Evolutionary conservation across 805 yeast species (phyloP), one percentile per base, ranked within the genome.

Genomic region (Saccharomycopsis capsularis): DNA sequence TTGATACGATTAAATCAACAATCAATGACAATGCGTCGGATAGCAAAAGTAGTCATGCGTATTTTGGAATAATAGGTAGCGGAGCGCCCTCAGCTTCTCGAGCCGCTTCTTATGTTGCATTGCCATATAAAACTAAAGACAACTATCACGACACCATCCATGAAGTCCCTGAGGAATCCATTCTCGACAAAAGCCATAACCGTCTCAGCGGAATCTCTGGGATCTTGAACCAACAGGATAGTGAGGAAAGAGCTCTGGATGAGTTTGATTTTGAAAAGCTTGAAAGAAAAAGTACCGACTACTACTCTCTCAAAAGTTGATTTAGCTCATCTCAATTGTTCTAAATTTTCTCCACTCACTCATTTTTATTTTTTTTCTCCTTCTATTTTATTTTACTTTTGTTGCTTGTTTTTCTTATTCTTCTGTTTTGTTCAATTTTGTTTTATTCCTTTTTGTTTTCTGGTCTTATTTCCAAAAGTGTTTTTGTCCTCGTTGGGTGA

Each of bases 131-230:
- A 34, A 34, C 15, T 34, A 34, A n/a, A 34, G 51, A 43, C 3
- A 27, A 43, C 22, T 47, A 32, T 16, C 18, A 29, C 35, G 19
- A 34, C 24, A 32, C 22, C 16, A 40, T 44, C 29, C 44, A 37
- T 16, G 53, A 27, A 13, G 50, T 46, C 13, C 49, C 53, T 24
- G 40, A 43, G 23, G 41, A 34, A 25, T 9, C 32, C n/a, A n/a
- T n/a, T n/a, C n/a, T n/a, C n/a, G n/a, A n/a, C n/a, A n/a, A n/a
- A n/a, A n/a, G n/a, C n/a, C n/a, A n/a, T n/a, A n/a, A n/a, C n/a
- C n/a, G n/a, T n/a, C n/a, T n/a, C n/a, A n/a, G n/a, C n/a, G n/a
- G n/a, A n/a, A n/a, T n/a, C n/a, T n/a, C n/a, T n/a, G n/a, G n/a
- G n/a, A n/a, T n/a, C n/a, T n/a, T n/a, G n/a, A n/a, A n/a, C n/a